phyloP scores from a whole-genome alignment of 2,329 filamentous ascomycete genomes.

The Ceratocystis colombiana region DNA sequence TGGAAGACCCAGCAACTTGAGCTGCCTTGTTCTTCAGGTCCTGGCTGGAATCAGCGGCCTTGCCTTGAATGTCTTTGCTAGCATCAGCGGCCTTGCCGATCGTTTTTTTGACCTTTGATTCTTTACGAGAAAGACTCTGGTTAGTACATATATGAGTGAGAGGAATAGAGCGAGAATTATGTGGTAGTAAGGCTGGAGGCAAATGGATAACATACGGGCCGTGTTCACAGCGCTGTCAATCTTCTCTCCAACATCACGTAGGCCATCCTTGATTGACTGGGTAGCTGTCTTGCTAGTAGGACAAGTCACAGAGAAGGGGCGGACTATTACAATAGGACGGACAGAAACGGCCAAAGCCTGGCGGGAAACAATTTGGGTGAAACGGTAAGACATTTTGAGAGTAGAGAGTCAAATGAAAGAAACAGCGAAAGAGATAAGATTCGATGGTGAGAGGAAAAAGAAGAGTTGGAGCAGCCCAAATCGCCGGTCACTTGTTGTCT shows the following conservation, averaged over 20 bases:
- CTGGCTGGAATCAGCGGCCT: slow-evolving; percentile 38
- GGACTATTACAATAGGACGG: slow-evolving; percentile 30
- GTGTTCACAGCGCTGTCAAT: slow-evolving; percentile 52
- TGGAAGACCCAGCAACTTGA: slow-evolving; percentile 31
- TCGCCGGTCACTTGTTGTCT: background rate
- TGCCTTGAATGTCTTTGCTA: slow-evolving; percentile 36
- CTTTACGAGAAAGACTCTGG: background rate
- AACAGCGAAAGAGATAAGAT: background rate
- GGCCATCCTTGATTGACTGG: slow-evolving; percentile 48
- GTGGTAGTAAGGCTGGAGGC: background rate
- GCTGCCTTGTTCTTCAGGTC: slow-evolving; percentile 31
- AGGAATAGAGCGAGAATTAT: background rate
- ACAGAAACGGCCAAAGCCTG: slow-evolving; percentile 31
- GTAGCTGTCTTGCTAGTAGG: slow-evolving; percentile 40
- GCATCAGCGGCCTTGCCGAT: slow-evolving; percentile 30
- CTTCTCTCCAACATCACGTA: slow-evolving; percentile 50
- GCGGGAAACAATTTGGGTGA: slow-evolving; percentile 34
- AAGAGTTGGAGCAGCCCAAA: background rate
- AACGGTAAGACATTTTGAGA: slow-evolving; percentile 22
- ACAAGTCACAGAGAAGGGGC: slow-evolving; percentile 43
- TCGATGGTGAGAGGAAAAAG: background rate
- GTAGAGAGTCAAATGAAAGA: background rate
- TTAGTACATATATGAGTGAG: background rate
- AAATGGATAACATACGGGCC: slow-evolving; percentile 39
- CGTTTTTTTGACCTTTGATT: slow-evolving; percentile 30